Percentiles rank a stretch among this genome's conserved stretches.
Conservation (phyloP, 1,284 basidiomycete genomes). For the Boletus semigastroideus region DNA sequence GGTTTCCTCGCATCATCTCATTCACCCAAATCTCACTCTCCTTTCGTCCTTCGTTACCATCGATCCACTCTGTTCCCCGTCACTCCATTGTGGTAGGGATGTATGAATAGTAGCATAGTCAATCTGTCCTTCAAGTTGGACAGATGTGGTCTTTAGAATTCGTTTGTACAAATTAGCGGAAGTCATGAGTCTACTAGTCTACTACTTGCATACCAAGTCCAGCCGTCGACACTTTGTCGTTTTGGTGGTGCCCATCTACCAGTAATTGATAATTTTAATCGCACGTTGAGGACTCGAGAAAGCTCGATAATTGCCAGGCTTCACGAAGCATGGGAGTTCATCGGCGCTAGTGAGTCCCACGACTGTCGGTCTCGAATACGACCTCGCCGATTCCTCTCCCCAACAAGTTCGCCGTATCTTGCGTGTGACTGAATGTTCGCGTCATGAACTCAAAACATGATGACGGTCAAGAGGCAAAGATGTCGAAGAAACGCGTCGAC, state of each 20-base stretch:
- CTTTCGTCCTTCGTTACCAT: neutral
- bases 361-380: no score
- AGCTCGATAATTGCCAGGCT: neutral
- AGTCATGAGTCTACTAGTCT: no score
- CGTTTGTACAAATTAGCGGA: slow-evolving; percentile 1
- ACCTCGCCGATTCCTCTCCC: neutral
- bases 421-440: neutral
- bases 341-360: neutral
- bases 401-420: neutral
- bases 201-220: no score
- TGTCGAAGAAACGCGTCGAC: slow-evolving; percentile 1
- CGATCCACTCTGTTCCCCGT: neutral
- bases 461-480: neutral
- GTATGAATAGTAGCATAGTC: slow-evolving; percentile 10
- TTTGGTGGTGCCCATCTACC: neutral
- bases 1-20: slow-evolving; percentile 5
- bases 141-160: neutral
- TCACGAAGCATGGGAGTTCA: no score
- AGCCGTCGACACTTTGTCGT: neutral
- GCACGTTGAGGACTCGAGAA: neutral
- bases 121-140: neutral
- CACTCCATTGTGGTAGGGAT: neutral
- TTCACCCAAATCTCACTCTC: slow-evolving; percentile 1
- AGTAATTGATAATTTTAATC: neutral
- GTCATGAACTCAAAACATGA: slow-evolving; percentile 5